Percentiles rank a stretch among this genome's conserved stretches.
Conservation (phyloP, 2,329 filamentous ascomycete genomes). For the Hirsutella thompsonii region DNA sequence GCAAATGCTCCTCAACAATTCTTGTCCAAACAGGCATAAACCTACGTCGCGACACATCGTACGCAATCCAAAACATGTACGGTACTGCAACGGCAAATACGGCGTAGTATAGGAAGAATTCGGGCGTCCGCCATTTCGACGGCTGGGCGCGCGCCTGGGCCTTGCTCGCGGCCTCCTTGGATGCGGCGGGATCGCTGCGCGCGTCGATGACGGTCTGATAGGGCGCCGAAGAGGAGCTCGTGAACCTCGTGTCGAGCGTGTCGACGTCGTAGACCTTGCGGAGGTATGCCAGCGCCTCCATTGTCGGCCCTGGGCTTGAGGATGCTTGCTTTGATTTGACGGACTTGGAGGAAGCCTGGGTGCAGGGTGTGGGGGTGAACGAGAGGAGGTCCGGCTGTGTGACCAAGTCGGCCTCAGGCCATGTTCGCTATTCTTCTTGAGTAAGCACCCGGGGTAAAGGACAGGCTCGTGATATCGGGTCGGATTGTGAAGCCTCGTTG, state of each 20-base stretch:
- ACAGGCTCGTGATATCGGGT: no score
- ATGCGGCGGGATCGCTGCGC: slow-evolving; percentile 26
- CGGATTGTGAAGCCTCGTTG: no score
- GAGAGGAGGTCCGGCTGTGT: no score
- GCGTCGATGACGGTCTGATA: slow-evolving; percentile 45
- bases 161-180: slow-evolving; percentile 20
- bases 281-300: slow-evolving; percentile 30
- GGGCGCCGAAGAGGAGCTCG: slow-evolving; percentile 55
- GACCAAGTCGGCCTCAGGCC: no score
- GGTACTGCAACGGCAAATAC: slow-evolving; percentile 56
- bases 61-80: slow-evolving; percentile 83
- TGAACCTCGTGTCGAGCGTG: slow-evolving; percentile 51
- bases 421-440: no score
- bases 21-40: slow-evolving; percentile 8
- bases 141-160: slow-evolving; percentile 34
- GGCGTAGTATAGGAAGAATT: slow-evolving; percentile 74
- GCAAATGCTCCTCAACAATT: slow-evolving; percentile 4
- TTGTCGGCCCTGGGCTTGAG: slow-evolving; percentile 1
- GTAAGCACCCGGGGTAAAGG: no score
- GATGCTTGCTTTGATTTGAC: no score
- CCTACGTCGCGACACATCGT: slow-evolving; percentile 72
- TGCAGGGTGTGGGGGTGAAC: no score
- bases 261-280: slow-evolving; percentile 49
- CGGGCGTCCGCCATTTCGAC: slow-evolving; percentile 72
- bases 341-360: no score